Conservation (phyloP, 2,329 filamentous ascomycete species). For the Cordyceps javanica region DNA sequence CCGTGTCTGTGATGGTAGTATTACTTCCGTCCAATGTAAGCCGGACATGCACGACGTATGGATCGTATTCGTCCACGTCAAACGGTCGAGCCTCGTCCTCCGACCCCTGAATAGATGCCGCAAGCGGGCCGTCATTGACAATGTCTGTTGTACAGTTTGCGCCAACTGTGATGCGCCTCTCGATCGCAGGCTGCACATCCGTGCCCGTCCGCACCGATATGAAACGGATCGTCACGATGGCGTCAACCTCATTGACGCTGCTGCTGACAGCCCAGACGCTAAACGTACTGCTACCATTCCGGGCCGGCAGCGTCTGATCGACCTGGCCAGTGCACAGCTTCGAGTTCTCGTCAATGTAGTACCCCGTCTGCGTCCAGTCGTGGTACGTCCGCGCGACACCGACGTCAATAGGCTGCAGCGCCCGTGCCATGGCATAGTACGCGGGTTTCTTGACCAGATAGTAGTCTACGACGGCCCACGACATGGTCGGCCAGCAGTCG, state of each 20-base stretch:
- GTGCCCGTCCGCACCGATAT: constrained; percentile 35
- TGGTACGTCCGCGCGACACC: constrained; percentile 42
- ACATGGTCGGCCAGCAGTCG: constrained; percentile 63
- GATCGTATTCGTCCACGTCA: constrained; percentile 32
- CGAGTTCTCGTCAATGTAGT: constrained; percentile 17
- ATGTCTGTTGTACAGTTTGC: constrained; percentile 36
- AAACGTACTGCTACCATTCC: constrained; percentile 27
- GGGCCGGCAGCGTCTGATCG: constrained; percentile 32
- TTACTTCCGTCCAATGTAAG: constrained; percentile 30
- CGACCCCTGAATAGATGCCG: constrained; percentile 5
- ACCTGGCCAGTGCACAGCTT: constrained; percentile 30
- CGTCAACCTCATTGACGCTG: constrained; percentile 18
- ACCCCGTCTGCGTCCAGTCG: constrained; percentile 33
- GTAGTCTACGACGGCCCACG: constrained; percentile 59
- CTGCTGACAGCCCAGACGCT: constrained; percentile 40
- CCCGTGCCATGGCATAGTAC: constrained; percentile 44
- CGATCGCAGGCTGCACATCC: constrained; percentile 25
- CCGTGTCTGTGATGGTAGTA: constrained; percentile 41
- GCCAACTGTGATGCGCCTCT: constrained; percentile 20
- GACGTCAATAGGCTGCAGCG: constrained; percentile 53
- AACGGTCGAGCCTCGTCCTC: constrained; percentile 19
- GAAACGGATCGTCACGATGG: constrained; percentile 29
- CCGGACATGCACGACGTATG: constrained; percentile 42
- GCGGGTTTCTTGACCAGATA: constrained; percentile 60
- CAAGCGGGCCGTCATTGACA: constrained; percentile 16